Base-by-base conservation (phyloP, 2,329 filamentous ascomycete genomes). In the Remersonia thermophila region DNA sequence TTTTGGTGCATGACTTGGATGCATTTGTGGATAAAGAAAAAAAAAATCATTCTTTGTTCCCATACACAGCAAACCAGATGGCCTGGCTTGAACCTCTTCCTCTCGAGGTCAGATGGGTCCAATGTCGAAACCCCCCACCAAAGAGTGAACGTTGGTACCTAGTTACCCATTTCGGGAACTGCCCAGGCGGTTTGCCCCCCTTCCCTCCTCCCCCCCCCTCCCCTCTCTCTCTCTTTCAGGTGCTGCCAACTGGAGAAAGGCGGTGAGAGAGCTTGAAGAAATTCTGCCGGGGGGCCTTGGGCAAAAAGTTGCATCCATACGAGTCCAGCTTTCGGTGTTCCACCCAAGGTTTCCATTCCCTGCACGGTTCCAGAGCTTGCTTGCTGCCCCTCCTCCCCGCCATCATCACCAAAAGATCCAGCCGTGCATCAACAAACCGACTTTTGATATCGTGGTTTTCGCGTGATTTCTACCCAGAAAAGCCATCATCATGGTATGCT, bases 231-330 rank as follows among this genome's bases (percentile, higher is more conserved):
- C 20, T 13, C 26, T 38, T 27, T 18, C 44, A 45, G 40, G 36
- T 47, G 43, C 7, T 29, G 15, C 15, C 33, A 36, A 32, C 27
- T 29, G 27, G 27, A 29, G 26, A 25, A 27, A 35, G 45, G 47
- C 49, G 49, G 48, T 50, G 44, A 49, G 33, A 14, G 17, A 47
- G 47, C 47, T 49, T 38, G 31, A 26, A 8, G 30, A 26, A 44
- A 44, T 50, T 48, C 40, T 45, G 47, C 47, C 47, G 33, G 27
- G n/a, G n/a, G n/a, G 31, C 23, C 35, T 37, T 42, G 35, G 42
- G 41, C 45, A 45, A 49, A 50, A 50, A 47, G 47, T 48, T 38
- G 37, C 38, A 23, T 9, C 20, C 20, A 23, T 6, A 23, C 5
- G 9, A 23, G 20, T 23, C 20, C 20, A 36, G 40, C 42, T 45